Evolutionary conservation across 495 filamentous ascomycete genomes (phyloP).

Genomic region (Hypoxylon fuscum): DNA sequence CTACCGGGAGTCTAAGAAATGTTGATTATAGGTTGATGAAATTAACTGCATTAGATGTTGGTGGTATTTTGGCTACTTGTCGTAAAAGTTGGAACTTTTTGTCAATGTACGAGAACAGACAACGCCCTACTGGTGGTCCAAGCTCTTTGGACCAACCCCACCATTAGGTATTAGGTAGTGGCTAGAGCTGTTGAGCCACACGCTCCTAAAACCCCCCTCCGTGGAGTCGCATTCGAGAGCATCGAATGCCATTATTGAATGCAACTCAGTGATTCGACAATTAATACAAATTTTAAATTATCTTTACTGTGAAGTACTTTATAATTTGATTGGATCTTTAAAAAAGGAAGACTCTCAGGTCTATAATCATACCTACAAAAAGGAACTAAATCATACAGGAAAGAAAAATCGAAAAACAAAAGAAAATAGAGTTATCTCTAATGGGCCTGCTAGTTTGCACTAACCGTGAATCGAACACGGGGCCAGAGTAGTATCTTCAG

Average conservation of each 20-base stretch:
- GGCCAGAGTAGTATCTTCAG: constrained; percentile 39
- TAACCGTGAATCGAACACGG: constrained; percentile 45
- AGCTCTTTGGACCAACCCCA: constrained; percentile 21
- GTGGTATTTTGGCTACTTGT: constrained; percentile 23
- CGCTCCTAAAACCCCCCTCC: too few relatives aligned
- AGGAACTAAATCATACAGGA: too few relatives aligned
- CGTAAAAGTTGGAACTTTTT: constrained; percentile 2
- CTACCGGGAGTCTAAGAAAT: background rate
- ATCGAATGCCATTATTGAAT: background rate
- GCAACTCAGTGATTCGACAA: background rate
- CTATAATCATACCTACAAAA: too few relatives aligned
- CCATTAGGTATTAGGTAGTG: background rate
- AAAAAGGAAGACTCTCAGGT: background rate
- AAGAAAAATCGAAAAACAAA: background rate
- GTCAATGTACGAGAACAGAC: background rate
- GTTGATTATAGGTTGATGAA: background rate
- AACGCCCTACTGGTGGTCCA: constrained; percentile 9
- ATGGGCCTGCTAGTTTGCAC: constrained; percentile 35
- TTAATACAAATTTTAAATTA: too few relatives aligned
- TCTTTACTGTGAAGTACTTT: too few relatives aligned
- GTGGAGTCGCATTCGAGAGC: background rate
- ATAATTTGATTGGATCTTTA: background rate
- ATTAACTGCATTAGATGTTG: background rate
- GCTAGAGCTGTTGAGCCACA: background rate
- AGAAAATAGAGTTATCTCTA: constrained; percentile 31